phyloP scores from a whole-genome alignment of 768 basidiomycete genomes.

The Serendipita indica region DNA sequence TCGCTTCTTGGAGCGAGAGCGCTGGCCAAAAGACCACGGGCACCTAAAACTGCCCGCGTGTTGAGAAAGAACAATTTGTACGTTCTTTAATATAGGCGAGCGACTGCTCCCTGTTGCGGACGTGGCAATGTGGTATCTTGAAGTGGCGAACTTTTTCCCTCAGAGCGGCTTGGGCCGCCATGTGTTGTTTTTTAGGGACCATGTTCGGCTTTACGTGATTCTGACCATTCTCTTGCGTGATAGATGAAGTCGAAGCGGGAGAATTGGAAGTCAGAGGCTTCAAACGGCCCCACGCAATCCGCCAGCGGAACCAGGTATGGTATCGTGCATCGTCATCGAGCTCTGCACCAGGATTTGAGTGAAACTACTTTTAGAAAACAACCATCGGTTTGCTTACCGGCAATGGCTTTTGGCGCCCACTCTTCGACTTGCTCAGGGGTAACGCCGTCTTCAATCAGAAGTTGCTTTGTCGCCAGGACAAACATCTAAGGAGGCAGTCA shows the following conservation, averaged over 20 bases:
- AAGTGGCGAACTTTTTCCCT: not conserved
- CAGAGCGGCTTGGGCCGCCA: not conserved
- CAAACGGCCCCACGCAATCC: conserved; percentile 4
- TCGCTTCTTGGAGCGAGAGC: too few relatives aligned
- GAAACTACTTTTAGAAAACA: not conserved
- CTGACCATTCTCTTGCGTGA: not conserved
- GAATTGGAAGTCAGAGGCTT: not conserved
- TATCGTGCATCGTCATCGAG: not conserved
- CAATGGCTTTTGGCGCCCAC: not conserved
- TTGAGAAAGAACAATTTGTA: not conserved
- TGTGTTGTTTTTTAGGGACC: not conserved
- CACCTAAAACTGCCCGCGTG: not conserved
- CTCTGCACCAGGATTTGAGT: not conserved
- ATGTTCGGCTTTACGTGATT: not conserved
- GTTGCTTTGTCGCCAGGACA: not conserved
- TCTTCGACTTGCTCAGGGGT: not conserved
- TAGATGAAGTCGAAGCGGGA: not conserved
- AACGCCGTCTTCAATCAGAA: not conserved
- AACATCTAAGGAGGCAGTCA: not conserved
- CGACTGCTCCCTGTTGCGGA: not conserved
- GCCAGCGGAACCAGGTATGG: not conserved
- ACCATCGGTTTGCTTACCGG: not conserved
- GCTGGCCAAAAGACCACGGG: too few relatives aligned
- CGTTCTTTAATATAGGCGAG: not conserved
- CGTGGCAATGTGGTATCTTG: not conserved